A percentile compares a stretch with the other conserved stretches of the same genome.
Evolutionary conservation across 768 basidiomycete species (phyloP).

Genomic region (Boletus coccyginus): DNA sequence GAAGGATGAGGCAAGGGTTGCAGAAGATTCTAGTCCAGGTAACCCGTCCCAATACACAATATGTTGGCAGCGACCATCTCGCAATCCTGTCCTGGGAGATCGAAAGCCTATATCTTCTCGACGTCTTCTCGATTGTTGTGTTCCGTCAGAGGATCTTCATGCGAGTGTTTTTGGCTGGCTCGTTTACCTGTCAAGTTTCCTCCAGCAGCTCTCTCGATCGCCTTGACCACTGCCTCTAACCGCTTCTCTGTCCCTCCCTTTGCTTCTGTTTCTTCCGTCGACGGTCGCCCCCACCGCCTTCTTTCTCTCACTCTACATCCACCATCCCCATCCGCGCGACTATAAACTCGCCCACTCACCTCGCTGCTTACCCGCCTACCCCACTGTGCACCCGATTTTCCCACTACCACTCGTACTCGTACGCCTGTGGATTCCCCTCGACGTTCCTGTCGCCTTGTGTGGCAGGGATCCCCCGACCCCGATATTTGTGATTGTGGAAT

Average conservation of each 20-base stretch:
- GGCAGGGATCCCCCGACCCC: too few species aligned
- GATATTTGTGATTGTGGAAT: too few species aligned
- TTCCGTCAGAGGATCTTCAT: neutral
- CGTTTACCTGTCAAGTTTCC: neutral
- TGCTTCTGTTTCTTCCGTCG: too few species aligned
- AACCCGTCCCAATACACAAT: neutral
- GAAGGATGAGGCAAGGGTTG: neutral
- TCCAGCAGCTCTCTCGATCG: too few species aligned
- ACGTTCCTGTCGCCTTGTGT: too few species aligned
- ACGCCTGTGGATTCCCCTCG: slow-evolving; percentile 24
- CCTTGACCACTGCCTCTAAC: too few species aligned
- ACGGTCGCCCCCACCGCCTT: too few species aligned
- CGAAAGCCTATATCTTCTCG: neutral
- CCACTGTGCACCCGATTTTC: slow-evolving; percentile 76
- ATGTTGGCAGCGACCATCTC: neutral
- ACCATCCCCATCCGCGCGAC: slow-evolving; percentile 1
- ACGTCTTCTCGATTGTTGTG: neutral
- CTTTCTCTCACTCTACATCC: slow-evolving; percentile 3
- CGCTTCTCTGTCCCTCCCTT: too few species aligned
- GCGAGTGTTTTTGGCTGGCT: neutral
- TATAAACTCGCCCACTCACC: slow-evolving; percentile 55
- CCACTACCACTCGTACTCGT: slow-evolving; percentile 89
- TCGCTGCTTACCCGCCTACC: slow-evolving; percentile 73
- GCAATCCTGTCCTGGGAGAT: neutral
- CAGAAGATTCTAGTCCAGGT: neutral